Evolutionary conservation across 139 green algal genomes (phyloP), one percentile per base, ranked within the genome.

Genomic region (Chlamydomonas sphaeroides): DNA sequence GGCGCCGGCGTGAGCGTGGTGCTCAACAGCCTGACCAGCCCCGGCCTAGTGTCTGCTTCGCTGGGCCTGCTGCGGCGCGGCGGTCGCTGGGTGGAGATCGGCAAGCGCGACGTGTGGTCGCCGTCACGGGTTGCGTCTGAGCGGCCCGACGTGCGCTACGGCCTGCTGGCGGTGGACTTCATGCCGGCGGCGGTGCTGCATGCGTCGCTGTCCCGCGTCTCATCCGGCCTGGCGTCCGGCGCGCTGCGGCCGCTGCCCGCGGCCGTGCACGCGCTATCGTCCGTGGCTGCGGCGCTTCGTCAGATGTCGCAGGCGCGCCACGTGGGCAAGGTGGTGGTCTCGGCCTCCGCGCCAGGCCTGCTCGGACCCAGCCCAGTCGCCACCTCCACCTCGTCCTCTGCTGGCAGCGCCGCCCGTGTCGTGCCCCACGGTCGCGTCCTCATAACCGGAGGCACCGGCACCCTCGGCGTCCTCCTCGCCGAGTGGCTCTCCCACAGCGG

Each of bases 81-180:
- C 61, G 95, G 92, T 1, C 68, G 79, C 1, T 90, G 97, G 76
- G 90, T 96, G 41, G 95, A 98, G 87, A 98, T 98, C 81, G 92
- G 90, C 80, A 98, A 98, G 92, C 89, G 95, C 42, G 95, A 96
- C 89, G 94, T 98, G 68, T 97, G 90, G 90, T 91, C 84, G 66
- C 65, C 86, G 0, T 82, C 78, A 1, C 87, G 91, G 23, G 83
- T 96, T 23, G 65, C 81, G 33, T 87, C 93, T 49, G 91, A 97
- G 83, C 91, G 95, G 17, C 93, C 95, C 15, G 95, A 98, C 74
- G 84, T 96, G 65, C 33, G 20, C 15, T 96, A 94, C 89, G 87
- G 85, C 20, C 75, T 95, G 35, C 65, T 98, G 32, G 95, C 95
- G 6, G 83, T 98, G 5, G 95, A 98, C 85, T 97, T 97, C 85